Base-by-base conservation (phyloP, 2,329 filamentous ascomycete species). In the Fusarium paranaense region DNA sequence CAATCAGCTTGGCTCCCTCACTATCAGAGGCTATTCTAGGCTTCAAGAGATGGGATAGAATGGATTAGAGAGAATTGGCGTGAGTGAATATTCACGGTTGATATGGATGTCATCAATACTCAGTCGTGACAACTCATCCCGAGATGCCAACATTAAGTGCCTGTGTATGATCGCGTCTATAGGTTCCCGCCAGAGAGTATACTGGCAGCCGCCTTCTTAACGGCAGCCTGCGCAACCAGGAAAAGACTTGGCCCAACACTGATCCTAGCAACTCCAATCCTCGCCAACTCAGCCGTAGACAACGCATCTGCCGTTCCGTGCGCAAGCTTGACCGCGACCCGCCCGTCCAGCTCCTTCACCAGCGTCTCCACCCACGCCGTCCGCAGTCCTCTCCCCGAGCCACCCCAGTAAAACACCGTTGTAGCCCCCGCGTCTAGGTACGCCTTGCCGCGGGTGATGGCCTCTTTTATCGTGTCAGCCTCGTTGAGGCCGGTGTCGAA, bases 391-490 rank as follows among this genome's bases (percentile, higher is more conserved):
- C 84, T 78, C 38, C 80, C 80, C 0, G 81, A 75, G 3, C 82
- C 88, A 16, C 90, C 90, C 89, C 89, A 92, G 61, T 90, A 88
- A 81, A 91, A 92, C 0, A 90, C 85, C 1, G 87, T 90, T 14
- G 85, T 87, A 0, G 90, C 90, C 0, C 90, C 90, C 3, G 89
- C 89, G 0, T 83, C 85, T 4, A 92, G 81, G 76, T 88, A 92
- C n/a, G 85, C 86, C 66, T 85, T 87, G 0, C 89, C 90, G 1
- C 90, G 83, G 57, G 80, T 78, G 54, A 91, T 82, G 2, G 86
- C 88, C 57, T 90, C 87, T 3, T 82, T 77, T 11, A 90, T 67
- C 5, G 75, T 78, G 13, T 64, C 78, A 57, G 79, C 86, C 50
- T 83, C 81, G 20, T 78, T 70, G 6, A 78, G 67, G 1, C 71